phyloP scores from a whole-genome alignment of 352 stramenopile species.

The Stramenopiles sp. region DNA sequence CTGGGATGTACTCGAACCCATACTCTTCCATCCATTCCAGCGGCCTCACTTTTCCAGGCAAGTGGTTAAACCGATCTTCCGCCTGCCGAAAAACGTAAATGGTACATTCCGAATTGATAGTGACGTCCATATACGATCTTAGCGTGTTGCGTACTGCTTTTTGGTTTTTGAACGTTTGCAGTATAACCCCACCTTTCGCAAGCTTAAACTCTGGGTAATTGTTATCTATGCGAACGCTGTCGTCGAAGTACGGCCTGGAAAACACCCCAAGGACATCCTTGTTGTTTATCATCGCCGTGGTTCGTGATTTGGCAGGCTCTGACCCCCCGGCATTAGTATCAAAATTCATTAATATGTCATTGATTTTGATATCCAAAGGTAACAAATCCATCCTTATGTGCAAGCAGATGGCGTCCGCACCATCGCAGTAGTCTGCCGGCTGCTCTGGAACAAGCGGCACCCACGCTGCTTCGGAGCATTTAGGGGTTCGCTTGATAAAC shows the following conservation, averaged over 20 bases:
- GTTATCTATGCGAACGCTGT: not conserved
- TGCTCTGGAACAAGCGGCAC: not conserved
- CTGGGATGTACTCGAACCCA: not conserved
- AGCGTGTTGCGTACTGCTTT: not conserved
- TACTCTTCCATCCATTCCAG: not conserved
- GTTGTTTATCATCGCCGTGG: not conserved
- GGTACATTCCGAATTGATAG: not conserved
- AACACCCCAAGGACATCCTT: not conserved
- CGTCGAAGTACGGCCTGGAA: not conserved
- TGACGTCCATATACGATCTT: not conserved
- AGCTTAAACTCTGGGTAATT: not conserved
- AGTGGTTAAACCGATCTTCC: not conserved
- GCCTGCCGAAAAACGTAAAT: not conserved
- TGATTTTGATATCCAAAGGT: not conserved
- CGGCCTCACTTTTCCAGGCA: not conserved
- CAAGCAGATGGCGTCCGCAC: not conserved
- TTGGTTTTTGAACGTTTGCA: not conserved
- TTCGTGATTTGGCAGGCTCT: not conserved
- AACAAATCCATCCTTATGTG: not conserved
- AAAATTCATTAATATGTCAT: not conserved
- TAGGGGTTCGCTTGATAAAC: conserved; percentile 32
- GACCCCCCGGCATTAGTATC: no score
- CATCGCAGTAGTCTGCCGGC: not conserved
- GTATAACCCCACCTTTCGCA: not conserved
- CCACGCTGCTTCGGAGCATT: not conserved